These are phyloP conservation scores for Pyrenophora seminiperda DNA, from an alignment of 2,329 filamentous ascomycete genomes.

Conservation along the genomic window DNA sequence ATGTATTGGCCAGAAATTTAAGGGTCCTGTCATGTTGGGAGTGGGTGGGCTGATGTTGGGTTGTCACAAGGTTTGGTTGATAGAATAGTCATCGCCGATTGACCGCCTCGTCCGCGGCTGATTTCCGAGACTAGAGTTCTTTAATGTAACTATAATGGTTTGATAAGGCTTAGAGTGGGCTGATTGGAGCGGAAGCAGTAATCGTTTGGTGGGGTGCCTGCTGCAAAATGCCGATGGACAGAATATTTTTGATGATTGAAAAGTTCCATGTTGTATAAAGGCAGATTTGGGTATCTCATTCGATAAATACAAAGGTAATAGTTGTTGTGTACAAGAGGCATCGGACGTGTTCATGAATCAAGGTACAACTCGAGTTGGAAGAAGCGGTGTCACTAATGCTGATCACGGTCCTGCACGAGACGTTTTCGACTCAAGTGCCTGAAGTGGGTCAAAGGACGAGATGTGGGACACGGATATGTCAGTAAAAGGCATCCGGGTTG, in stretches of 20 bases:
- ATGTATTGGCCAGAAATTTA: background rate
- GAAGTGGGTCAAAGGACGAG: background rate
- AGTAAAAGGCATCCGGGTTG: constrained; percentile 44
- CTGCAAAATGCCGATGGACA: no score
- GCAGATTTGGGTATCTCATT: constrained; percentile 8
- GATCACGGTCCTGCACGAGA: background rate
- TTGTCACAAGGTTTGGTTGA: background rate
- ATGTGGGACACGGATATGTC: background rate
- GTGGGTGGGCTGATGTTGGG: background rate
- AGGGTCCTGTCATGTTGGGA: constrained; percentile 1
- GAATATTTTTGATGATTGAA: background rate
- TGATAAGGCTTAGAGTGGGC: no score
- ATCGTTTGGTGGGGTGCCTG: no score
- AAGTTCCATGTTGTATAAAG: background rate
- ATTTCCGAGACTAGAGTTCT: background rate
- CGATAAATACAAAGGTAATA: background rate
- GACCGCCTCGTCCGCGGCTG: constrained; percentile 10
- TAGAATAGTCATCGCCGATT: constrained; percentile 14
- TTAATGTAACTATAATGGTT: no score
- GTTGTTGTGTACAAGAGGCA: background rate
- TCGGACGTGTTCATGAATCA: constrained; percentile 1
- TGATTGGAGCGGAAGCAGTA: no score
- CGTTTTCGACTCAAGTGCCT: background rate
- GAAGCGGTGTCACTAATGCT: background rate
- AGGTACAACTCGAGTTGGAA: background rate